Evolutionary conservation across 768 basidiomycete species (phyloP), one percentile per base, ranked within the genome.

Genomic region (Rhodotorula paludigena): DNA sequence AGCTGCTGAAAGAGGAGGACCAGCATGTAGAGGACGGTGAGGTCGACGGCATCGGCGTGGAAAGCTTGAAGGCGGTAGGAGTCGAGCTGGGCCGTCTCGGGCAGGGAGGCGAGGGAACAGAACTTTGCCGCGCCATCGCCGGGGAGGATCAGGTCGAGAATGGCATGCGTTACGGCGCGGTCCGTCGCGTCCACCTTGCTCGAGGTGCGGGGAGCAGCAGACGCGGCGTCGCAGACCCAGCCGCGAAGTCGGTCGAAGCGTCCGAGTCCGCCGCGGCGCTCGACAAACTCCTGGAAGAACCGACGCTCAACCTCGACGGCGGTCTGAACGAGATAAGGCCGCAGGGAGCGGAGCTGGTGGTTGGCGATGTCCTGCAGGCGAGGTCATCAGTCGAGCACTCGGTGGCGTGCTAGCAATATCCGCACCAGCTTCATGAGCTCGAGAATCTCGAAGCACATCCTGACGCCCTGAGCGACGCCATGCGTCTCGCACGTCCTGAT

Each of bases 381-480:
- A 8, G 5, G 15, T 5, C 47, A 8, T 41, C 5, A 18, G 36
- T 28, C 8, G 4, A 42, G 18, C 3, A 7, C 42, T 3, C 11
- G 41, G 4, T 8, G 15, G 44, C 12, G 25, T 12, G 10, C 18
- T 25, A 21, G 2, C 28, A 5, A 16, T 68, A 18, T 71, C 84
- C 89, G 76, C 76, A 89, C 92, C 75, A 96, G 82, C 82, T 93
- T 93, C 92, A 96, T 94, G 66, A 93, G 83, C 80, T 94, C 92
- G 45, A 93, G 81, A 69, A 94, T 86, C 76, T 93, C 91, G 77
- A 92, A 85, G 80, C 90, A 90, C 83, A 87, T 82, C 68, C 87
- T 82, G 65, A 93, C 82, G 14, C 90, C 89, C 63, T 81, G 82
- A 54, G 90, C 85, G 15, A 87, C 86, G 70, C 16, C 83, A 81